Base-by-base conservation (phyloP, 2,329 filamentous ascomycete species). In the Metarhizium humberi region DNA sequence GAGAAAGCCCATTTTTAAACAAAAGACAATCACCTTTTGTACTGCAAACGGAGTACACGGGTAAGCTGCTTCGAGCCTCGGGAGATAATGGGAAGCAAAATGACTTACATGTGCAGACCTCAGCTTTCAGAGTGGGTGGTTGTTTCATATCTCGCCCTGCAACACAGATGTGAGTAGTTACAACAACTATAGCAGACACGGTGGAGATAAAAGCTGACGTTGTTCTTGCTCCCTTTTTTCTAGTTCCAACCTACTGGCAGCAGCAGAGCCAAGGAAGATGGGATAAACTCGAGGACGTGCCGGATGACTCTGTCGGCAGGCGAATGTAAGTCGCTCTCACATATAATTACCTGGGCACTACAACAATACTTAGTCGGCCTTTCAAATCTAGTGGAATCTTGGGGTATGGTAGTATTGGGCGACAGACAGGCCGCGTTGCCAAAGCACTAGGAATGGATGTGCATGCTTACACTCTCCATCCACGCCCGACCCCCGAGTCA, bases 361-460 rank as follows among this genome's bases (percentile, higher is more conserved):
- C 20, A 25, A 25, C 20, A 25, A 25, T 25, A 25, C 20, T 25
- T 25, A 25, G 3, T 25, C 20, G 20, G 20, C 20, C 20, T 25
- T 25, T 25, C 20, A 6, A 6, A 43, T 43, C 40, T 43, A 67
- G 68, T 55, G 71, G 70, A 4, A 65, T 76, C 51, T 63, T 77
- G 10, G 74, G 74, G 11, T 77, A 77, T 56, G 74, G 75, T 40
- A 67, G 71, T 49, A 77, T 77, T 49, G 75, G 74, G 4, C 66
- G 75, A 4, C 72, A 77, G 52, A 64, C 63, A 52, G 75, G 71
- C 7, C 67, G 71, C 7, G 74, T 86, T 6, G 78, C 76, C 3
- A 71, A 75, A 20, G 81, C 82, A 3, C 66, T 87, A 62, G 86
- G 86, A 13, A 86, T 87, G 79, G 73, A 81, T 49, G 78, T 90